These are phyloP conservation scores for Thozetella sp. DNA, from an alignment of 495 filamentous ascomycete species.

Conservation along the genomic window DNA sequence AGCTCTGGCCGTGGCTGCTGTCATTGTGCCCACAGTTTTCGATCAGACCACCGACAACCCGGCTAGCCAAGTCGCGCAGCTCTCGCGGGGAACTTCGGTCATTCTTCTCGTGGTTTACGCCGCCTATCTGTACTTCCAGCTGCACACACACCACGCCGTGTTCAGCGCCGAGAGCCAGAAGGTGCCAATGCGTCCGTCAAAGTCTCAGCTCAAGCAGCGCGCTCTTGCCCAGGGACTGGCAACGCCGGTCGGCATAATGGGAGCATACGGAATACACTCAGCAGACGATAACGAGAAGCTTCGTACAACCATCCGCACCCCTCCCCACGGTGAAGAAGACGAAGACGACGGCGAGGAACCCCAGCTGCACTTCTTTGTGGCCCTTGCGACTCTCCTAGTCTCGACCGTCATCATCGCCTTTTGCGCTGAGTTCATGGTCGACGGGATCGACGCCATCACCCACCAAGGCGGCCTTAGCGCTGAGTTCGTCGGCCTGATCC, in stretches of 20 bases:
- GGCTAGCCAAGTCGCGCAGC: slow-evolving; percentile 45
- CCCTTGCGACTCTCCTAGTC: slow-evolving; percentile 66
- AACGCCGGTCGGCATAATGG: slow-evolving; percentile 52
- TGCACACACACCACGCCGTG: slow-evolving; percentile 73
- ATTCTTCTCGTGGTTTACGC: slow-evolving; percentile 78
- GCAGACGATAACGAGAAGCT: slow-evolving; percentile 28
- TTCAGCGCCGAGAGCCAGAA: slow-evolving; percentile 78
- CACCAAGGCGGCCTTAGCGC: slow-evolving; percentile 55
- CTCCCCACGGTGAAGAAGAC: slow-evolving; percentile 22
- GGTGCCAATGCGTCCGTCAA: slow-evolving; percentile 49
- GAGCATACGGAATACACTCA: slow-evolving; percentile 40
- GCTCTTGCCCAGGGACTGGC: slow-evolving; percentile 63
- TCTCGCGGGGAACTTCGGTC: slow-evolving; percentile 73
- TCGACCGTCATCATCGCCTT: slow-evolving; percentile 82
- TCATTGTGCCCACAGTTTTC: slow-evolving; percentile 92
- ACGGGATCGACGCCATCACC: slow-evolving; percentile 74
- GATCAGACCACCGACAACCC: slow-evolving; percentile 38
- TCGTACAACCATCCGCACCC: slow-evolving; percentile 14
- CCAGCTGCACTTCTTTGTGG: slow-evolving; percentile 68
- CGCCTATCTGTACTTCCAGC: slow-evolving; percentile 80
- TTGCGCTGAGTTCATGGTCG: slow-evolving; percentile 90
- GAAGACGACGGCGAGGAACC: slow-evolving; percentile 70
- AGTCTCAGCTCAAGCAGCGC: slow-evolving; percentile 52
- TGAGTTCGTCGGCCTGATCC: slow-evolving; percentile 83
- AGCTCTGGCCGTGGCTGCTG: slow-evolving; percentile 73